phyloP scores from a whole-genome alignment of 23 red algal species.

The Cyanidiococcus yangmingshanensis region DNA sequence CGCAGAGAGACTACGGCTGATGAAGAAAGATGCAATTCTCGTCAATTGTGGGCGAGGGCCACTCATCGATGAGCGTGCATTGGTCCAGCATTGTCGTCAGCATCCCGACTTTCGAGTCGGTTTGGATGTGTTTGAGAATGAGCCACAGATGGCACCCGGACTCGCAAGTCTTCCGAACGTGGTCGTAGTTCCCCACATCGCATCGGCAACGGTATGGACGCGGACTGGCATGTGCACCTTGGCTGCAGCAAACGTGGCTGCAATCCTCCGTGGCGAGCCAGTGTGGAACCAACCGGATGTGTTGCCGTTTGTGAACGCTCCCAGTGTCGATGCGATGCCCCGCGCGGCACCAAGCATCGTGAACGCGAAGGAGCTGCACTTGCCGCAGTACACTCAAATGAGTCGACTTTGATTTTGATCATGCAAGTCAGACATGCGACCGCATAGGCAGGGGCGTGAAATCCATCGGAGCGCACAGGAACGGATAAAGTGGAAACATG shows the following conservation, averaged over 20 bases:
- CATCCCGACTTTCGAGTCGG: conserved; percentile 31
- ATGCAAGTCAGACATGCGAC: too few relatives aligned
- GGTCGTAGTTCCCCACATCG: conserved; percentile 90
- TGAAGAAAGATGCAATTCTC: conserved; percentile 37
- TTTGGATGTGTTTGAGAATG: conserved; percentile 46
- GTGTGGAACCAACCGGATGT: conserved; percentile 26
- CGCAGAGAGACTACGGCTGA: conserved; percentile 23
- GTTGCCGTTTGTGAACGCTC: conserved; percentile 21
- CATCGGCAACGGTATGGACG: conserved; percentile 59
- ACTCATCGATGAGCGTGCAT: conserved; percentile 31
- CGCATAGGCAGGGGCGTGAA: too few relatives aligned
- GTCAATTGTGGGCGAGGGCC: conserved; percentile 43
- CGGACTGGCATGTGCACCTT: conserved; percentile 75
- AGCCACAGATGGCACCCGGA: conserved; percentile 33
- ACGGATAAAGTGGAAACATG: too few relatives aligned
- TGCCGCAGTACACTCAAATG: background rate
- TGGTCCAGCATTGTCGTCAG: conserved; percentile 38
- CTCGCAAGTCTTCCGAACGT: conserved; percentile 64
- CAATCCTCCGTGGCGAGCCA: conserved; percentile 22
- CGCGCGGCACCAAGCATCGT: conserved; percentile 26
- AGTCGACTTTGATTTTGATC: background rate
- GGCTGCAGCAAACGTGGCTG: conserved; percentile 47
- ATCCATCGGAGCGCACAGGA: too few relatives aligned
- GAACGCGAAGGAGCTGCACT: conserved; percentile 27
- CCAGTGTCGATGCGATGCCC: conserved; percentile 15